phyloP scores from a whole-genome alignment of 116 monocot genomes.

The Papilionanthe hybrid region DNA sequence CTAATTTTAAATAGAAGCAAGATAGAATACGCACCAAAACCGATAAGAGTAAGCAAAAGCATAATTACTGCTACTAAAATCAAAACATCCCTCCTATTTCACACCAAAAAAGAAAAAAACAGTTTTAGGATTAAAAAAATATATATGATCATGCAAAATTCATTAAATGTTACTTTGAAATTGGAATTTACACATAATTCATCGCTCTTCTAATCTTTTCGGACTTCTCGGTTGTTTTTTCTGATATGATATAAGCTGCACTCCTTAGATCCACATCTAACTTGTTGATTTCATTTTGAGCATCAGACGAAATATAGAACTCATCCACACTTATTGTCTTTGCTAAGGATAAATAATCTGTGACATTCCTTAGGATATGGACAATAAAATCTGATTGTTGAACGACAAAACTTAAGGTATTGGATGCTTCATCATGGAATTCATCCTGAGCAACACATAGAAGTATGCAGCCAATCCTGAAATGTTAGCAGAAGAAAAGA shows the following conservation, averaged over 20 bases:
- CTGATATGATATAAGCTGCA: slow-evolving; percentile 49
- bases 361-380: slow-evolving; percentile 77
- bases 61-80: slow-evolving; percentile 62
- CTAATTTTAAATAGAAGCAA: background rate
- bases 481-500: background rate
- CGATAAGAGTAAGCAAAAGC: slow-evolving; percentile 65
- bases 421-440: slow-evolving; percentile 58
- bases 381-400: slow-evolving; percentile 86
- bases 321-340: slow-evolving; percentile 63
- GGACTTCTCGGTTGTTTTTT: slow-evolving; percentile 65
- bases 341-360: slow-evolving; percentile 66
- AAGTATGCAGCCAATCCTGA: slow-evolving; percentile 78
- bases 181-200: slow-evolving; percentile 47
- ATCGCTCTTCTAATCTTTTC: slow-evolving; percentile 46
- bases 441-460: slow-evolving; percentile 68
- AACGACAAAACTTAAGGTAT: slow-evolving; percentile 69
- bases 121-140: slow-evolving; percentile 3
- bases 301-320: slow-evolving; percentile 56
- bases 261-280: slow-evolving; percentile 45
- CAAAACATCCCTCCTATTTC: slow-evolving; percentile 43
- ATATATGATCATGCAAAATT: background rate
- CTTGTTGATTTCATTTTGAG: slow-evolving; percentile 66
- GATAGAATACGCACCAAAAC: slow-evolving; percentile 58
- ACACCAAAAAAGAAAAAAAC: background rate
- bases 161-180: background rate